Base-by-base conservation (phyloP, 176 grass and related monocot genomes). In the Ensete ventricosum region DNA sequence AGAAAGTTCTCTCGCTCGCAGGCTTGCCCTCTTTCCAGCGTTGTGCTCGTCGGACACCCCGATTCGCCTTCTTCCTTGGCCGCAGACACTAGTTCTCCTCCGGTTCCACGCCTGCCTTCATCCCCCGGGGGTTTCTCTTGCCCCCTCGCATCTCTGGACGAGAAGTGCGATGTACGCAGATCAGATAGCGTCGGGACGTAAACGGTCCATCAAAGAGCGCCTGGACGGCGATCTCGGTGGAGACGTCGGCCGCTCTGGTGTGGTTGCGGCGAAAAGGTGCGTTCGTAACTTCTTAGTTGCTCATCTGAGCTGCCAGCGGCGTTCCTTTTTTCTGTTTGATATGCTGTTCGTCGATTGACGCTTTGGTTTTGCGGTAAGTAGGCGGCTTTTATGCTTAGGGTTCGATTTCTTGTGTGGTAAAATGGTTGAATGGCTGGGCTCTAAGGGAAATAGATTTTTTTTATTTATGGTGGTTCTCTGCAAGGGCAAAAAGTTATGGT, bases 141-240 rank as follows among this genome's bases (percentile, higher is more conserved):
- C 11, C 9, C 16, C 27, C 7, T 22, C 34, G 50, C 29, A 3
- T 50, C 57, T 49, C 5, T 3, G 43, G 2, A 9, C 48, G 3
- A 8, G 27, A 52, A 9, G 58, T 5, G 48, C 6, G 72, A 87
- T 87, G 85, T 87, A 80, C 72, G 85, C 81, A 2, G 85, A 87
- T 71, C 81, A 83, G 80, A 87, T 87, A 53, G 69, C 76, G 27
- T 69, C 81, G 54, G 85, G 71, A 49, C 62, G 76, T 50, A 83
- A 83, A 81, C 71, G 85, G 80, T 83, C 77, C 64, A 57, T 87
- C 64, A 82, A 14, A 77, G 85, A 87, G 29, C 77, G 85, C 25
- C 69, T 87, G 22, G 29, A 87, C 25, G 85, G 81, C 27, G 77
- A 87, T 43, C 13, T 23, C 2, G 53, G 54, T 14, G 64, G 77